Base-by-base conservation (phyloP, 371 early-diverging fungal species). In the Chytridium lagenaria region DNA sequence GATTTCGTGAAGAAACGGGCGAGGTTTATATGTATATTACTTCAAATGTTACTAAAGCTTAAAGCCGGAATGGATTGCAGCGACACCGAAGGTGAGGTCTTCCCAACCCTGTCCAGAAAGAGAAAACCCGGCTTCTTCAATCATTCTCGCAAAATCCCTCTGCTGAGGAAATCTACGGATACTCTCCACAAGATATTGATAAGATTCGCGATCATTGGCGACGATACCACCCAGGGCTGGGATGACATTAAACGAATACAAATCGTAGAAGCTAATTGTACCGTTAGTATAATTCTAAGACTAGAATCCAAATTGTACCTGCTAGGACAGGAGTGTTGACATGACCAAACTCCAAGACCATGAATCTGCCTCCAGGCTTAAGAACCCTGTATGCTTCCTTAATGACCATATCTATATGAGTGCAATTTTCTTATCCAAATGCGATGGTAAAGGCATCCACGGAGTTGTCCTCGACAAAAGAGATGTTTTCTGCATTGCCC, bases 171-270 rank as follows among this genome's bases (percentile, higher is more conserved):
- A 98, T 81, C 90, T 90, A 74, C 97, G 91, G 74, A 98, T 98
- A 71, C 93, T 92, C 78, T 98, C 98, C n/a, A 98, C 98, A n/a
- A 98, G 87, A 77, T 98, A 98, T 81, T 96, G 93, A 80, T 98
- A 98, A 33, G 96, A 95, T 37, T 90, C 92, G 31, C 93, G 90
- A 79, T 98, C 98, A 51, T 90, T 87, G 22, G 98, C 97, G 66
- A 98, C 89, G 33, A 92, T 74, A 75, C 92, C 90, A 33, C 98
- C 98, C 57, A 98, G 79, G 7, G 84, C 83, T 1, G 98, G 98
- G 71, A 98, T 98, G 28, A 97, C 89, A 67, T 97, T 87, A 79
- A 98, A 98, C 10, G 96, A 96, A 76, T 95, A 97, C 23, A 92
- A 68, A 75, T 98, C 98, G 75, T 98, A 98, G 1, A 93, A 50